Conservation (phyloP, 2,329 filamentous ascomycete genomes). For the Aureobasidium mangrovei region DNA sequence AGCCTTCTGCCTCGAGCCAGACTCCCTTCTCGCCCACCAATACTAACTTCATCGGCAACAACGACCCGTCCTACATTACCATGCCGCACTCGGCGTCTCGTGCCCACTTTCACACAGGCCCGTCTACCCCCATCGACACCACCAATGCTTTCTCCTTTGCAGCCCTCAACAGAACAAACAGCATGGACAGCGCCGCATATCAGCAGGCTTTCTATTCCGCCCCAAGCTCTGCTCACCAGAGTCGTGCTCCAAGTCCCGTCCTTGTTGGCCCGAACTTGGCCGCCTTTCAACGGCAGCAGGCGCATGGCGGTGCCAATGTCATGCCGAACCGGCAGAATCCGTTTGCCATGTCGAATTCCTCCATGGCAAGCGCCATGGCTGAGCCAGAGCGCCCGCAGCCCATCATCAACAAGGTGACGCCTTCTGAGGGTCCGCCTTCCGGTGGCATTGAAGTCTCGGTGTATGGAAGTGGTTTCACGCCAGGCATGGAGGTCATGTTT, state of each 20-base stretch:
- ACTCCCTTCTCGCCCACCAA: slow-evolving; percentile 34
- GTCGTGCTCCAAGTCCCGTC: slow-evolving; percentile 67
- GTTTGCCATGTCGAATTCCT: slow-evolving; percentile 12
- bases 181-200: slow-evolving; percentile 53
- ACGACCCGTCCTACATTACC: slow-evolving; percentile 15
- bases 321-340: slow-evolving; percentile 14
- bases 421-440: slow-evolving; percentile 68
- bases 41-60: slow-evolving; percentile 25
- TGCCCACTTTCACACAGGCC: slow-evolving; percentile 47
- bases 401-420: slow-evolving; percentile 74
- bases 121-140: slow-evolving; percentile 57
- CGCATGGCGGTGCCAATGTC: slow-evolving; percentile 14
- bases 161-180: slow-evolving; percentile 17
- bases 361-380: slow-evolving; percentile 1
- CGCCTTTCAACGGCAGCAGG: slow-evolving; percentile 25
- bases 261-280: slow-evolving; percentile 29
- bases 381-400: slow-evolving; percentile 34
- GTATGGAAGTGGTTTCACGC: slow-evolving; percentile 70
- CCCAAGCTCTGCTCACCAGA: slow-evolving; percentile 62
- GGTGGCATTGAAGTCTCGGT: slow-evolving; percentile 84
- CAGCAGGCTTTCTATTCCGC: slow-evolving; percentile 55
- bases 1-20: slow-evolving; percentile 23
- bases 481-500: slow-evolving; percentile 76
- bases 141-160: slow-evolving; percentile 42
- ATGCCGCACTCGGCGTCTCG: slow-evolving; percentile 15